Evolutionary conservation across 768 basidiomycete genomes (phyloP).

Genomic region (Auriscalpium microsporum): DNA sequence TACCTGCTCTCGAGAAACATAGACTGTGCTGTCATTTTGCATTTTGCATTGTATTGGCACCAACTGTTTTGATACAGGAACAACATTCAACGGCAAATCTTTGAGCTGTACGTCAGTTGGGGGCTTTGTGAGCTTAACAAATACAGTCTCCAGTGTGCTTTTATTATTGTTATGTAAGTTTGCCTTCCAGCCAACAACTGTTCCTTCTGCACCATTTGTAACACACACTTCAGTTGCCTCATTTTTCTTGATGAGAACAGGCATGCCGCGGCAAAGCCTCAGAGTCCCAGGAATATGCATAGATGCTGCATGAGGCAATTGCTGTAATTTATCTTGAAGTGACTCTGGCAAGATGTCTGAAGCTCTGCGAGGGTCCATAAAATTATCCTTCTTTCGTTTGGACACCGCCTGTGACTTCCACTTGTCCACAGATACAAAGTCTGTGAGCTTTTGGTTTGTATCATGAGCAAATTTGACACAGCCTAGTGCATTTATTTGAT

Average conservation of each 20-base stretch:
- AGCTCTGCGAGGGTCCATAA: neutral
- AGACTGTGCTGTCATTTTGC: neutral
- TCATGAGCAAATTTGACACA: conserved; percentile 25
- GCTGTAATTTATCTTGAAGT: conserved; percentile 17
- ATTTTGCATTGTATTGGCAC: conserved; percentile 3
- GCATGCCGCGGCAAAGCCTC: conserved; percentile 16
- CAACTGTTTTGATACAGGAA: conserved; percentile 6
- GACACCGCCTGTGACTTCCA: neutral
- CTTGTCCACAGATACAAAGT: conserved; percentile 21
- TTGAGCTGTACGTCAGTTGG: conserved; percentile 2
- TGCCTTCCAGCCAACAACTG: conserved; percentile 11
- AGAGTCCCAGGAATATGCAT: conserved; percentile 15
- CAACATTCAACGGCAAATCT: conserved; percentile 14
- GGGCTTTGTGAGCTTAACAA: conserved; percentile 10
- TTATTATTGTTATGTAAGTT: neutral
- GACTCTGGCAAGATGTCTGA: neutral
- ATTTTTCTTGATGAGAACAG: conserved; percentile 17
- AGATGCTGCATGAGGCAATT: conserved; percentile 8
- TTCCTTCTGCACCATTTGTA: conserved; percentile 18
- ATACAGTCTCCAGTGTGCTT: conserved; percentile 3
- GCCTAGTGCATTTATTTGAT: conserved; percentile 29
- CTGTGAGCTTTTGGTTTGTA: conserved; percentile 16
- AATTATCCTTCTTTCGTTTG: neutral
- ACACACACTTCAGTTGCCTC: conserved; percentile 19
- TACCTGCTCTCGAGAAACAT: conserved; percentile 9